These are phyloP conservation scores for Begonia peltatifolia DNA, from an alignment of 306 rosid genomes.

Conservation along the genomic window DNA sequence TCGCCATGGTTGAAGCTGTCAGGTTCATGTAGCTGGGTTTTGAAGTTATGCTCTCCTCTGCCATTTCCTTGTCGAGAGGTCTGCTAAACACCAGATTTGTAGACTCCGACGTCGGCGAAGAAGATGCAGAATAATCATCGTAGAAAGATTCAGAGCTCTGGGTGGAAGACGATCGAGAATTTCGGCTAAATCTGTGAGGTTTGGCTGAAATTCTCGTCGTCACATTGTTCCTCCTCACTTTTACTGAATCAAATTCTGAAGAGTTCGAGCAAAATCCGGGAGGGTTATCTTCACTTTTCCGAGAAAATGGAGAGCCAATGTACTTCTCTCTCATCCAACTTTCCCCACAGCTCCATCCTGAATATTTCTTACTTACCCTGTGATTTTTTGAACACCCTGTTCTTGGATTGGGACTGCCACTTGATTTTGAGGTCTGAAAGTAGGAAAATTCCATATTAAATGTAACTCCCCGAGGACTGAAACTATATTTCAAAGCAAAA, in stretches of 20 bases:
- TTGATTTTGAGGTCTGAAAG: constrained; percentile 35
- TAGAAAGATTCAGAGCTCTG: constrained; percentile 43
- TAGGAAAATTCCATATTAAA: neutral
- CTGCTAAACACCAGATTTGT: constrained; percentile 9
- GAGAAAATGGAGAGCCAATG: constrained; percentile 24
- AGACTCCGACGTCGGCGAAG: constrained; percentile 35
- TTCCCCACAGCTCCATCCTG: constrained; percentile 48
- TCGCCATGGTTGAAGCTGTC: constrained; percentile 55
- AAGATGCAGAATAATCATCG: constrained; percentile 40
- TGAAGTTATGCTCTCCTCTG: constrained; percentile 12
- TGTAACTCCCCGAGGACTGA: neutral
- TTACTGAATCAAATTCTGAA: constrained; percentile 21
- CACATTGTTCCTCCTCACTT: constrained; percentile 37
- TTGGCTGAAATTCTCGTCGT: constrained; percentile 40
- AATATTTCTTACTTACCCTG: constrained; percentile 20
- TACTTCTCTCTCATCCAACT: constrained; percentile 47
- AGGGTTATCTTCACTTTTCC: constrained; percentile 25
- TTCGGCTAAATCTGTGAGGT: constrained; percentile 25
- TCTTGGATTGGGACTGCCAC: constrained; percentile 46
- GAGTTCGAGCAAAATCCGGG: constrained; percentile 18
- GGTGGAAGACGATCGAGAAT: constrained; percentile 41
- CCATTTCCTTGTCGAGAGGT: constrained; percentile 12
- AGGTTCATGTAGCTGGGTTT: constrained; percentile 53
- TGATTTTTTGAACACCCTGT: constrained; percentile 20
- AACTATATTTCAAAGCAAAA: neutral